A percentile compares a stretch with the other conserved stretches of the same genome.
Conservation (phyloP, 129 eudicot species). For the Pulicaria dysenterica region DNA sequence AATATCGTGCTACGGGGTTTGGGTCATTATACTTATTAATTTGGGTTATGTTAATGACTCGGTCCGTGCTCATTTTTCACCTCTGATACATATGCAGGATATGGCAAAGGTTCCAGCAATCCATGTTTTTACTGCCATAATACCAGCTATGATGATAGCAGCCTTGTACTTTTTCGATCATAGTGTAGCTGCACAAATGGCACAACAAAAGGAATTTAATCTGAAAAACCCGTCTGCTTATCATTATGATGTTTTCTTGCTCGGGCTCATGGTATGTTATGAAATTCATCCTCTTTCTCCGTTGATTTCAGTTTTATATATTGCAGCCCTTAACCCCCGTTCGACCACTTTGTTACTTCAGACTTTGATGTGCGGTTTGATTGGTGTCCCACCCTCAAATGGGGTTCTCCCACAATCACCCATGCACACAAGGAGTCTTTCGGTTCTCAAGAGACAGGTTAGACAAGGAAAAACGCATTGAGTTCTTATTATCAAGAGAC, state of each 20-base stretch:
- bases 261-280: constrained; percentile 76
- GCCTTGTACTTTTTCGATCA: constrained; percentile 97
- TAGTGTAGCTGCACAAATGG: constrained; percentile 97
- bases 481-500: no score
- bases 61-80: neutral
- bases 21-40: no score
- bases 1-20: no score
- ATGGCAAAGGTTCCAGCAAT: constrained; percentile 69
- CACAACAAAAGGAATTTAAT: constrained; percentile 92
- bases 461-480: constrained; percentile 7
- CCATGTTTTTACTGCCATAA: constrained; percentile 70
- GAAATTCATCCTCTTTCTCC: constrained; percentile 4
- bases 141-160: constrained; percentile 94
- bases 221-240: constrained; percentile 87
- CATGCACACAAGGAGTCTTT: constrained; percentile 89
- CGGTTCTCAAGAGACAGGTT: constrained; percentile 80
- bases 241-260: constrained; percentile 85
- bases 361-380: constrained; percentile 90
- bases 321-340: neutral
- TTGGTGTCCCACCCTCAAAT: constrained; percentile 90
- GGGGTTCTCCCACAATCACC: constrained; percentile 96
- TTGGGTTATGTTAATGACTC: no score
- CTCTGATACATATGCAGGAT: constrained; percentile 54
- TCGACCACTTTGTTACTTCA: constrained; percentile 30
- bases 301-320: neutral